Percentiles rank a stretch among this genome's conserved stretches.
Evolutionary conservation across 805 yeast species (phyloP).

Genomic region (Wickerhamomyces alni): DNA sequence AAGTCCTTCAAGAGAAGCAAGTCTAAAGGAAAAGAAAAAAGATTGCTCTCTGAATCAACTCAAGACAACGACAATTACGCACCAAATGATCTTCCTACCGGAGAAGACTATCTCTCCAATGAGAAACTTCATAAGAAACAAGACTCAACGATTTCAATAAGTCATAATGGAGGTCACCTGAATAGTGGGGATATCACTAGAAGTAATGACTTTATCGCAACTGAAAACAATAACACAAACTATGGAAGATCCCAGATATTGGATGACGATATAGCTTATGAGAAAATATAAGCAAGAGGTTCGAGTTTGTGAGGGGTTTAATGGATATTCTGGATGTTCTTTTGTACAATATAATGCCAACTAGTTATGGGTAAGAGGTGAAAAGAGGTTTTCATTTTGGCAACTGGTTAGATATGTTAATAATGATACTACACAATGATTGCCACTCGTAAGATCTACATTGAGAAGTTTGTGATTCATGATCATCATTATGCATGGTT

Average conservation of each 20-base stretch:
- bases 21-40: slow-evolving; percentile 8
- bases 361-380: neutral
- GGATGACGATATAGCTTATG: neutral
- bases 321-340: neutral
- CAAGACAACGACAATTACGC: slow-evolving; percentile 1
- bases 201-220: slow-evolving; percentile 18
- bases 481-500: too few relatives aligned
- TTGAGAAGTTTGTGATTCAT: too few relatives aligned
- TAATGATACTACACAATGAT: too few relatives aligned
- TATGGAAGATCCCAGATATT: neutral
- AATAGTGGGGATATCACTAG: slow-evolving; percentile 8
- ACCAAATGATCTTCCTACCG: neutral
- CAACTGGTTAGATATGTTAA: too few relatives aligned
- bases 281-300: neutral
- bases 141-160: slow-evolving; percentile 16
- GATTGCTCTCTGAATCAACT: slow-evolving; percentile 8
- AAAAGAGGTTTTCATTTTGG: neutral
- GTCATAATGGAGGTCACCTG: slow-evolving; percentile 8
- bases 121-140: slow-evolving; percentile 10
- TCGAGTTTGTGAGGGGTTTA: neutral
- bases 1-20: slow-evolving; percentile 16
- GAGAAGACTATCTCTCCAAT: slow-evolving; percentile 2
- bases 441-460: too few relatives aligned
- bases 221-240: neutral
- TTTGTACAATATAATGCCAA: neutral